Evolutionary conservation across 148 eudicot genomes (phyloP).

Genomic region (Dysphania ambrosioides): DNA sequence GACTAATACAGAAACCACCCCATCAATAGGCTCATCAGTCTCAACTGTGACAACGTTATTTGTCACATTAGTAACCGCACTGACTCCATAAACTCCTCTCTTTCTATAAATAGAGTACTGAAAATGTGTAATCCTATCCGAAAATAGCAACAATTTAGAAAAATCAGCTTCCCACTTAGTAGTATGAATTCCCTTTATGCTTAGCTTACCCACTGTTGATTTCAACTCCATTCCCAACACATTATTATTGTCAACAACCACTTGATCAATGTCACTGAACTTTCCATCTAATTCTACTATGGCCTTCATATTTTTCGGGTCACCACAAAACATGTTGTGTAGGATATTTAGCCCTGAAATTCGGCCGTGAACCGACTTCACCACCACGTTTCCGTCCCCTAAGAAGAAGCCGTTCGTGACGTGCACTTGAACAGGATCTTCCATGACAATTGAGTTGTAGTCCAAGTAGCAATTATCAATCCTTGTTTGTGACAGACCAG

Average conservation of each 20-base stretch:
- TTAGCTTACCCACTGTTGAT: constrained; percentile 10
- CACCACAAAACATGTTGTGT: constrained; percentile 22
- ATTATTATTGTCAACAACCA: constrained; percentile 16
- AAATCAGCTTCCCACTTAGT: constrained; percentile 20
- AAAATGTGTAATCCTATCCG: constrained; percentile 16
- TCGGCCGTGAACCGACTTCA: constrained; percentile 8
- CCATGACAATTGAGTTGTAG: constrained; percentile 21
- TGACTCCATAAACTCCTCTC: not conserved
- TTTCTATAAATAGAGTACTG: constrained; percentile 15
- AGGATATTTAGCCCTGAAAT: constrained; percentile 17
- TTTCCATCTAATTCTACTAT: constrained; percentile 17
- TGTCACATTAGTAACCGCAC: constrained; percentile 19
- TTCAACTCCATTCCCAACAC: constrained; percentile 13
- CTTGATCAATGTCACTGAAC: constrained; percentile 16
- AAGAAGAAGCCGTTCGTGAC: constrained; percentile 15
- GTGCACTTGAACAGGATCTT: constrained; percentile 22
- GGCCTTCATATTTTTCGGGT: constrained; percentile 2
- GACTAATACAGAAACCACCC: constrained; percentile 15
- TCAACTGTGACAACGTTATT: constrained; percentile 19
- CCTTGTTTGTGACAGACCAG: constrained; percentile 16
- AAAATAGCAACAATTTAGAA: constrained; percentile 20
- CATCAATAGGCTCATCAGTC: constrained; percentile 16
- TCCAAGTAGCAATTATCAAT: constrained; percentile 21
- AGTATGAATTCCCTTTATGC: not conserved
- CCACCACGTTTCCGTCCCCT: constrained; percentile 21